Evolutionary conservation across 2,329 filamentous ascomycete species (phyloP), one percentile per base, ranked within the genome.

Genomic region (Sporothrix schenckii): DNA sequence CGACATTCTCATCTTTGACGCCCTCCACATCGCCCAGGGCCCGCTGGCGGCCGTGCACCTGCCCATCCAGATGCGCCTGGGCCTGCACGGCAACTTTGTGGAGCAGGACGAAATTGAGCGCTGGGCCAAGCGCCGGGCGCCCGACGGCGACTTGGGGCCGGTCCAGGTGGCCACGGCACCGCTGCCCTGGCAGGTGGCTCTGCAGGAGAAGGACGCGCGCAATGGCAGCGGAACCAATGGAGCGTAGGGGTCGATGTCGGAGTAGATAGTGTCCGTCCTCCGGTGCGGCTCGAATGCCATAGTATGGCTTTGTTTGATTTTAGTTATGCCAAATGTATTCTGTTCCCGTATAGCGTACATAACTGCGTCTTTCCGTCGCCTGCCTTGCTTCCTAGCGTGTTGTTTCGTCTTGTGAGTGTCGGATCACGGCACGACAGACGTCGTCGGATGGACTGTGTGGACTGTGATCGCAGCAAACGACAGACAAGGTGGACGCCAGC

Each of bases 61-160:
- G 66, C 81, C 81, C 0, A 70, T 83, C 30, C 79, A 80, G 74
- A 74, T 83, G 65, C 79, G 81, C 34, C 72, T 82, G 19, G 81
- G 81, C 0, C 75, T 83, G 14, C 81, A 83, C 53, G 81, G 81
- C 2, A 83, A 82, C 73, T 83, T 81, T 71, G 80, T 82, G 2
- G 79, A 80, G 50, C 77, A 80, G 44, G 72, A 77, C 0, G 81
- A 83, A 27, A 82, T 83, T n/a, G 80, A 83, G 49, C 77, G 76
- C 30, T 83, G 82, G 82, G 74, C 78, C 72, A 71, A 73, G 71
- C 75, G 80, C 19, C 77, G 82, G 44, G 76, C 75, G 0, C 75
- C 74, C 27, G 72, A 65, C 7, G 80, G 80, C 0, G 81, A 80
- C 27, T 54, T 83, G n/a, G 82, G 81, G 0, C 79, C 80, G 0